Percentiles rank a stretch among this genome's conserved stretches.
Evolutionary conservation across 495 filamentous ascomycete genomes (phyloP).

Genomic region (Umbilicaria muhlenbergii): DNA sequence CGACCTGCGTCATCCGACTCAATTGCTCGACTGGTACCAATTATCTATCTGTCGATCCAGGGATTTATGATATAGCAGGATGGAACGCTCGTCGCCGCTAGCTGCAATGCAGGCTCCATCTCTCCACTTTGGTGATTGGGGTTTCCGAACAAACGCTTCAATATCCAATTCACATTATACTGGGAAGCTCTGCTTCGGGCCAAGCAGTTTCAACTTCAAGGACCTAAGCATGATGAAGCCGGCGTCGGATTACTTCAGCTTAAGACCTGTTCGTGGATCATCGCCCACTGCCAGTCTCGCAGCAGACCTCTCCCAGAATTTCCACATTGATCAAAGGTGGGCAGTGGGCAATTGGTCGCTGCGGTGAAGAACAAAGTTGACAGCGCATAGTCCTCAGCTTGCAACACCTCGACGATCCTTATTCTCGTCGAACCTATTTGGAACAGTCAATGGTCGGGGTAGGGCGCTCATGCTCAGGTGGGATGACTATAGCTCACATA

Average conservation of each 20-base stretch:
- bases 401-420: conserved; percentile 85
- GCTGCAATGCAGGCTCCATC: conserved; percentile 84
- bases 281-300: conserved; percentile 83
- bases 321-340: conserved; percentile 84
- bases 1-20: neutral
- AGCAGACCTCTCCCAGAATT: conserved; percentile 90
- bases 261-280: conserved; percentile 61
- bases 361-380: neutral
- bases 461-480: conserved; percentile 19
- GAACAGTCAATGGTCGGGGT: conserved; percentile 54
- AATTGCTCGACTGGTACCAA: neutral
- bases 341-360: conserved; percentile 27
- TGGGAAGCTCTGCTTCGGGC: conserved; percentile 37
- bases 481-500: conserved; percentile 14
- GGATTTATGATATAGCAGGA: conserved; percentile 20
- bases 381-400: conserved; percentile 59
- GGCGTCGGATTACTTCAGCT: conserved; percentile 57
- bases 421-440: conserved; percentile 68
- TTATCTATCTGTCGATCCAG: neutral
- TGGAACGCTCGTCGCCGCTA: conserved; percentile 89
- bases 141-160: conserved; percentile 34
- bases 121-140: conserved; percentile 38
- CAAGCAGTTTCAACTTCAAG: conserved; percentile 56
- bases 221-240: conserved; percentile 54
- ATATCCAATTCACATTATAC: conserved; percentile 34